Base-by-base conservation (phyloP, 257 asterid genomes). In the Rehmannia glutinosa region DNA sequence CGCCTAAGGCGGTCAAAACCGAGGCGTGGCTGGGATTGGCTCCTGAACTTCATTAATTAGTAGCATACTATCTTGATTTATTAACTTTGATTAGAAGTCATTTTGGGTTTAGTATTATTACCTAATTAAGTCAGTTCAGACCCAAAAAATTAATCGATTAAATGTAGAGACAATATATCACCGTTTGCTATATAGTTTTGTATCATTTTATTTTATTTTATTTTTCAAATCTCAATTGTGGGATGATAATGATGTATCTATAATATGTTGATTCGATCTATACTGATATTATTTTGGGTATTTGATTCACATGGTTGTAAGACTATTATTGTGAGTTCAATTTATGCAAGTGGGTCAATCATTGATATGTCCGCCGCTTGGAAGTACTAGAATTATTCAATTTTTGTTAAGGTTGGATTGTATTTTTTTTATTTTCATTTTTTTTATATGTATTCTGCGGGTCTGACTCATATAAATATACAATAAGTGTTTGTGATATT, bases 11-110 rank as follows among this genome's bases (percentile, higher is more conserved):
- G 32, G 71, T 33, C 1, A 70, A 76, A 17, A 13, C 75, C 64
- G 87, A 78, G 78, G 64, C 79, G 28, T 85, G 92, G 92, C 71
- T 82, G 64, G 87, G 87, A 61, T 60, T 80, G 73, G 81, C 75
- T 8, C 78, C 77, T n/a, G 66, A 68, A 24, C 53, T 56, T 72
- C 78, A 20, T 47, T 43, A 36, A 55, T 54, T 65, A 11, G 16
- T 55, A 15, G n/a, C n/a, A n/a, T n/a, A n/a, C n/a, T n/a, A n/a
- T n/a, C n/a, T n/a, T n/a, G n/a, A n/a, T n/a, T n/a, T n/a, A n/a
- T n/a, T n/a, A n/a, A n/a, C n/a, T n/a, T n/a, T 12, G 5, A 43
- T 27, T 61, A 17, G 47, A 62, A 38, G 69, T 32, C 35, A 69
- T 30, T 45, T 66, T 64, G 17, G 46, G 11, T 38, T 28, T 41